These are phyloP conservation scores for Verbena officinalis DNA, from an alignment of 257 asterid genomes.

Conservation along the genomic window DNA sequence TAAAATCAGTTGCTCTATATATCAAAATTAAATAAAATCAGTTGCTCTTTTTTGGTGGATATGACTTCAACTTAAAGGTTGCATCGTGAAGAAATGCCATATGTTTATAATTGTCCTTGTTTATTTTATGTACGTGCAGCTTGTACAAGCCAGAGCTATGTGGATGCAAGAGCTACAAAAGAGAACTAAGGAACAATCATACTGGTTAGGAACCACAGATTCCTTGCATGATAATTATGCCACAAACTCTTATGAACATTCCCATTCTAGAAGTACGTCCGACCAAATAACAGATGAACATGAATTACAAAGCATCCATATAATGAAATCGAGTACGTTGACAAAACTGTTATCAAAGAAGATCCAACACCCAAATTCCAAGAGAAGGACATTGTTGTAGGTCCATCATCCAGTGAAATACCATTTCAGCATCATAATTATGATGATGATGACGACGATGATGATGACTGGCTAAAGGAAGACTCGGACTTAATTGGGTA, in stretches of 20 bases:
- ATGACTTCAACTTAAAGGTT: neutral
- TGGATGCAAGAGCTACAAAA: slow-evolving; percentile 97
- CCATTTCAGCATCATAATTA: slow-evolving; percentile 43
- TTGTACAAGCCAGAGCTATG: slow-evolving; percentile 76
- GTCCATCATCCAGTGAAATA: slow-evolving; percentile 46
- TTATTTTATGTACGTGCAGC: slow-evolving; percentile 44
- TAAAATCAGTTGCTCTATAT: too few species aligned
- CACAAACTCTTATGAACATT: slow-evolving; percentile 44
- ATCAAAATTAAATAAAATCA: too few species aligned
- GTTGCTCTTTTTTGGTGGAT: neutral
- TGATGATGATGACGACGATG: slow-evolving; percentile 54
- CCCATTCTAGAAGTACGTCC: slow-evolving; percentile 36
- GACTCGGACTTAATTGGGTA: slow-evolving; percentile 72
- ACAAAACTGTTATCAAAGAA: slow-evolving; percentile 67
- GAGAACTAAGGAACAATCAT: slow-evolving; percentile 61
- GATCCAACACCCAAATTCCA: slow-evolving; percentile 42
- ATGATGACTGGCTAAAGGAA: slow-evolving; percentile 88
- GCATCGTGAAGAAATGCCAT: neutral
- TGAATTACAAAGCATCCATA: slow-evolving; percentile 56
- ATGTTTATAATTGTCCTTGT: neutral
- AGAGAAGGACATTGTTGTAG: slow-evolving; percentile 52
- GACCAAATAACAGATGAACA: slow-evolving; percentile 33
- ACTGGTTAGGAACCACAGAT: slow-evolving; percentile 54
- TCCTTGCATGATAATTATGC: slow-evolving; percentile 47
- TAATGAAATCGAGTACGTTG: slow-evolving; percentile 55